A percentile compares a stretch with the other conserved stretches of the same genome.
phyloP scores from a whole-genome alignment of 176 grass and related monocot species.

The Stipa capillata region DNA sequence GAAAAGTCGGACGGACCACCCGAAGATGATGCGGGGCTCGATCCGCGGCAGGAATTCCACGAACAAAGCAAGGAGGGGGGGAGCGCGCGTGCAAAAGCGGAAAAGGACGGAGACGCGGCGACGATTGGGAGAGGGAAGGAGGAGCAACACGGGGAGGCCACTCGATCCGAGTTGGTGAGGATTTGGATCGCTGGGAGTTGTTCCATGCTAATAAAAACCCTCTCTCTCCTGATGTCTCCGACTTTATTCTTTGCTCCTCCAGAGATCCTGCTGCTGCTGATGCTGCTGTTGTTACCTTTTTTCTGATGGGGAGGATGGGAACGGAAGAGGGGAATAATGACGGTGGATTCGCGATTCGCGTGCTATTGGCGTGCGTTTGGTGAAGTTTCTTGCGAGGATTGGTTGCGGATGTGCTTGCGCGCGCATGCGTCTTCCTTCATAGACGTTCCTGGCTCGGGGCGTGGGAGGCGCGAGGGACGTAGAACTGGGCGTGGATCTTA shows the following conservation, averaged over 20 bases:
- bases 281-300: neutral
- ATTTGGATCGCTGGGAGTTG: constrained; percentile 32
- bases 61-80: neutral
- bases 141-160: constrained; percentile 20
- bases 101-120: constrained; percentile 1
- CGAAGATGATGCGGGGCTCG: constrained; percentile 7
- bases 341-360: constrained; percentile 13
- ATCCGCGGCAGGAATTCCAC: constrained; percentile 3
- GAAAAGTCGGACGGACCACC: neutral
- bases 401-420: too few species aligned
- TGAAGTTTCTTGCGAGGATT: neutral
- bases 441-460: too few species aligned
- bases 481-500: constrained; percentile 26
- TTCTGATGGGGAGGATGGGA: neutral
- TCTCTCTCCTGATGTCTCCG: constrained; percentile 24
- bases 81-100: constrained; percentile 2
- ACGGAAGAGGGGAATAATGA: neutral
- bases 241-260: constrained; percentile 36
- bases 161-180: constrained; percentile 29
- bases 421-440: constrained; percentile 18
- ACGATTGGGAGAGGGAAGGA: neutral
- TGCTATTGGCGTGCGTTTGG: too few species aligned
- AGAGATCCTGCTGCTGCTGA: neutral
- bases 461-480: too few species aligned
- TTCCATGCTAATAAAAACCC: constrained; percentile 70